Conservation (phyloP, 2,329 filamentous ascomycete species). For the Tolypocladium endophyticum region DNA sequence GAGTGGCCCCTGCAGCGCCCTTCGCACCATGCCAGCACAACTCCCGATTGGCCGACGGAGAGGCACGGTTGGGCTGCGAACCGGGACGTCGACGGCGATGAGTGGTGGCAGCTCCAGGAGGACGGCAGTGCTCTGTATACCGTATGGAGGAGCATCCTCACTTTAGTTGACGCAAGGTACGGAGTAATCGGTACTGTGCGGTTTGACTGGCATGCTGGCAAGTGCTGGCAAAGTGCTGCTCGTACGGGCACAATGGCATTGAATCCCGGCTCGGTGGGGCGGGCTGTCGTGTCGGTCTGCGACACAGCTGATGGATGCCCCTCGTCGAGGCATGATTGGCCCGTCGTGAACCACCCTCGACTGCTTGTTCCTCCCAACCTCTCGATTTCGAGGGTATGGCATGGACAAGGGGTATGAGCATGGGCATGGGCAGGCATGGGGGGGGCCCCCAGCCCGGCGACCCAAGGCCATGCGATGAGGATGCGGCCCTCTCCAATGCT, state of each 20-base stretch:
- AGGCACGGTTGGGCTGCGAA: too few relatives aligned
- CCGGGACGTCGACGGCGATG: not conserved
- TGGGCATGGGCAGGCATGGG: not conserved
- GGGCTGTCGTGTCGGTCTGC: not conserved
- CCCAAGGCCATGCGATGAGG: not conserved
- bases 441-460: not conserved
- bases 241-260: too few relatives aligned
- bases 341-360: not conserved
- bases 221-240: too few relatives aligned
- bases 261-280: too few relatives aligned
- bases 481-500: not conserved
- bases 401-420: not conserved
- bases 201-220: too few relatives aligned
- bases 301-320: slow-evolving; percentile 3
- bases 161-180: too few relatives aligned
- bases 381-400: slow-evolving; percentile 3
- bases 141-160: too few relatives aligned
- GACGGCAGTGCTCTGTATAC: too few relatives aligned
- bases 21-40: not conserved
- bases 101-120: too few relatives aligned
- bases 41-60: not conserved
- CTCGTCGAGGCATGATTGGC: slow-evolving; percentile 2
- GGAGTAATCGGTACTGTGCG: too few relatives aligned
- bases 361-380: slow-evolving; percentile 5
- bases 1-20: not conserved